Evolutionary conservation across 1,284 basidiomycete genomes (phyloP), one percentile per base, ranked within the genome.

Genomic region (Dichomitus squalens): DNA sequence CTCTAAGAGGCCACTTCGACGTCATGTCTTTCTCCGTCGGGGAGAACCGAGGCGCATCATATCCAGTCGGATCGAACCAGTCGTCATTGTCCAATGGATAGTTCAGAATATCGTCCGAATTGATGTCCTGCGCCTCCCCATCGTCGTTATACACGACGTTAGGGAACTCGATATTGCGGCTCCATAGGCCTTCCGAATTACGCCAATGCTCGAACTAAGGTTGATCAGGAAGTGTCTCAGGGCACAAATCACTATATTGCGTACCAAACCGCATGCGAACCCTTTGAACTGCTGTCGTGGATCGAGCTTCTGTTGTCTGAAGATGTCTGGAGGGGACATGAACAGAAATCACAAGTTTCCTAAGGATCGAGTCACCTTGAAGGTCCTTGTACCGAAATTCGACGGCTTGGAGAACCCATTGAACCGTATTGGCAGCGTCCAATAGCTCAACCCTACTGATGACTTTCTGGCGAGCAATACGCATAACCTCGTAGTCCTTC

Each of bases 231-330:
- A 3, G 11, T 16, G 23, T 14, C 39, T n/a, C 16, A 12, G 25
- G 18, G 9, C 20, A 11, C 2, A 9, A 21, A 4, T 40, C 21
- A 23, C 5, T 29, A n/a, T n/a, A n/a, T 12, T 18, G 12, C 40
- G 53, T 33, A 71, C 72, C 59, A 74, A 25, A 1, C 70, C 70
- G 55, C 63, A 62, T 2, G 69, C 66, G 25, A 70, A 68, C 0
- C 41, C 57, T n/a, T 64, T 63, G 44, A 74, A 68, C 38, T 72
- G 68, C n/a, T 65, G 57, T 18, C 47, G 51, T 0, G 65, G 57
- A 40, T 73, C 66, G 0, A 72, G 52, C 35, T 68, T 69, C 36
- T 73, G 69, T 34, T 72, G 68, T 38, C 64, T 44, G 65, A 76
- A 76, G 4, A 77, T 69, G 3, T 73, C 79, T 78, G 61, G 11